Base-by-base conservation (phyloP, 768 basidiomycete species). In the Hortiboletus campestris region DNA sequence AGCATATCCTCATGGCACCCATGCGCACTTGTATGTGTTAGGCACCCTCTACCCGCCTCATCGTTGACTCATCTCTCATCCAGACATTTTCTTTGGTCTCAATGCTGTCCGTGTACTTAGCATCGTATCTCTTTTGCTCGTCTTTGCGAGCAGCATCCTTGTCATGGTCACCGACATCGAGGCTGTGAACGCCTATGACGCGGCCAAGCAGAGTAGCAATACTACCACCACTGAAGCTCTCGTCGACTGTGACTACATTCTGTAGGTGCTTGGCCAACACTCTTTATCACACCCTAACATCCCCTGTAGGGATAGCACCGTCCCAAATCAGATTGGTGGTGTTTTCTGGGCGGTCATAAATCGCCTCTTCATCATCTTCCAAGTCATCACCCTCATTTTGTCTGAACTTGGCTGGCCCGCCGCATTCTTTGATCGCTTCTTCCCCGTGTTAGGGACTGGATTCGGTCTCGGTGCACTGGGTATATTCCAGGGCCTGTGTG, bases 331-430 rank as follows among this genome's bases (percentile, higher is more conserved):
- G 69, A 82, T 90, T 31, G 94, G 90, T 19, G 94, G 94, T 28
- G 82, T 84, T 10, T 96, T 97, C 74, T 97, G 93, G 90, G 89
- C 91, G 6, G 85, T 96, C 58, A 76, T 95, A 59, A 91, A 92
- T 72, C 80, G 91, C 56, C 79, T 96, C 53, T 82, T 96, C 70
- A 91, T 96, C 70, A 83, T 94, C 58, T 85, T 89, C 71, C 89
- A 94, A 76, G 82, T 87, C 57, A 70, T 94, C 64, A 77, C 92
- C 32, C 84, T 96, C 65, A 72, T 94, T 58, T 56, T 94, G 54
- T 89, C 93, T 53, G 94, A 97, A 72, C 58, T 94, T 55, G 85
- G 89, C 59, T 89, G 91, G 82, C 91, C 91, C 12, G 72, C 80
- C 9, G 67, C 76, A 31, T 89, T 93, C 78, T 96, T 96, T 73